Conservation (phyloP, 1,139 yeast species). For the Barnettozyma hawaiiensis region DNA sequence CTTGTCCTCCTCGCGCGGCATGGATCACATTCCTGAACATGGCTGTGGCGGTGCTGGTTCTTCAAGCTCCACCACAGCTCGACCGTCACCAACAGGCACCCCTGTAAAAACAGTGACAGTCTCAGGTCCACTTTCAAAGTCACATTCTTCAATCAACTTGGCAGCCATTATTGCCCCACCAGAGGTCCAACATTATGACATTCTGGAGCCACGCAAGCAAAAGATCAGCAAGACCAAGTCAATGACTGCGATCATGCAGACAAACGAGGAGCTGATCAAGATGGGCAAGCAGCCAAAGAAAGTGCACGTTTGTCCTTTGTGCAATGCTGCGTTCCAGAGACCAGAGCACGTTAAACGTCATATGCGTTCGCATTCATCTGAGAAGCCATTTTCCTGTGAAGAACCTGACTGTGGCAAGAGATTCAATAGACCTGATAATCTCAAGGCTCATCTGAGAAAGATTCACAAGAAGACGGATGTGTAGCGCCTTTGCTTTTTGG, state of each 20-base stretch:
- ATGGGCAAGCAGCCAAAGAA: slow-evolving; percentile 48
- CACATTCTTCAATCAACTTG: slow-evolving; percentile 24
- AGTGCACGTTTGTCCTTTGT: slow-evolving; percentile 71
- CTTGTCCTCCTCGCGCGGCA: slow-evolving; percentile 1
- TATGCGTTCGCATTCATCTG: slow-evolving; percentile 80
- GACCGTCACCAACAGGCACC: neutral
- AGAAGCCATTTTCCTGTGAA: slow-evolving; percentile 78
- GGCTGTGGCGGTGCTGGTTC: no score
- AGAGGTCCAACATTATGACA: slow-evolving; percentile 23
- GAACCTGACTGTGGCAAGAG: slow-evolving; percentile 69
- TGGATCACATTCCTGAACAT: slow-evolving; percentile 10
- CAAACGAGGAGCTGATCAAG: slow-evolving; percentile 5
- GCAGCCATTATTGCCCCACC: slow-evolving; percentile 21
- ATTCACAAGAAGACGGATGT: slow-evolving; percentile 38
- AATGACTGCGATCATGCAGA: slow-evolving; percentile 20
- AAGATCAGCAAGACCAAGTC: slow-evolving; percentile 16
- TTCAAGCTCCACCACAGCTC: neutral
- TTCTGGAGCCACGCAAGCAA: slow-evolving; percentile 20
- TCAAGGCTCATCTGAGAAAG: slow-evolving; percentile 63
- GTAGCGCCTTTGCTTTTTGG: slow-evolving; percentile 15
- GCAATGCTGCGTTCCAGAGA: slow-evolving; percentile 72
- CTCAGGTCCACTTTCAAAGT: slow-evolving; percentile 17
- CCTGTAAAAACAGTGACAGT: slow-evolving; percentile 4
- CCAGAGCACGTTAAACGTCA: slow-evolving; percentile 93
- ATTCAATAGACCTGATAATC: slow-evolving; percentile 66